A percentile compares a stretch with the other conserved stretches of the same genome.
Conservation (phyloP, 1,139 yeast genomes). For the Hemisphaericaspora xylanilytica region DNA sequence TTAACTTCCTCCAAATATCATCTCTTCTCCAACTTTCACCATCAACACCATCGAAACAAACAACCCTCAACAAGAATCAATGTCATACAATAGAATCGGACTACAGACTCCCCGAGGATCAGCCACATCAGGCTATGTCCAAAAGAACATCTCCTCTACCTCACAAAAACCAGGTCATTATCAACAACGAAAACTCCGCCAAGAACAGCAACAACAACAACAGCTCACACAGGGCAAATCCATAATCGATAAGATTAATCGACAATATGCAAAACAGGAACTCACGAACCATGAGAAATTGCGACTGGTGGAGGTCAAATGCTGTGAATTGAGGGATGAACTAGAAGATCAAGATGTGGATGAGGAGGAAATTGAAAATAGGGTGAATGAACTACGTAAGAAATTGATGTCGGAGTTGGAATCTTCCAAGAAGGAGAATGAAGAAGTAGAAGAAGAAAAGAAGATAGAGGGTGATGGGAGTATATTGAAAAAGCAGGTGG, state of each 20-base stretch:
- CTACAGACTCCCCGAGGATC: conserved; percentile 64
- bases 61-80: conserved; percentile 17
- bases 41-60: no score
- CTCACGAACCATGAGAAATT: conserved; percentile 46
- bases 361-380: conserved; percentile 24
- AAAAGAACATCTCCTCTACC: conserved; percentile 43
- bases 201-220: conserved; percentile 13
- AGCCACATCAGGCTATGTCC: conserved; percentile 71
- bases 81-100: conserved; percentile 72
- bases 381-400: conserved; percentile 23
- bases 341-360: conserved; percentile 50
- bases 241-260: conserved; percentile 18
- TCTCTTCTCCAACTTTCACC: not conserved
- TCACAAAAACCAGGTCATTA: conserved; percentile 18
- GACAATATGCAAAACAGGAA: conserved; percentile 22
- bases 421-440: not conserved
- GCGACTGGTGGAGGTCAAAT: conserved; percentile 51
- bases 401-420: conserved; percentile 14
- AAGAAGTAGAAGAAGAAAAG: not conserved
- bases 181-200: conserved; percentile 14
- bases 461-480: no score
- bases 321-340: conserved; percentile 53
- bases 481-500: no score
- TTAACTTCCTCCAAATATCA: no score
- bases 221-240: conserved; percentile 17